Percentiles rank a stretch among this genome's conserved stretches.
These are phyloP conservation scores for Fusarium sp. DNA, from an alignment of 2,329 filamentous ascomycete species.

Conservation along the genomic window DNA sequence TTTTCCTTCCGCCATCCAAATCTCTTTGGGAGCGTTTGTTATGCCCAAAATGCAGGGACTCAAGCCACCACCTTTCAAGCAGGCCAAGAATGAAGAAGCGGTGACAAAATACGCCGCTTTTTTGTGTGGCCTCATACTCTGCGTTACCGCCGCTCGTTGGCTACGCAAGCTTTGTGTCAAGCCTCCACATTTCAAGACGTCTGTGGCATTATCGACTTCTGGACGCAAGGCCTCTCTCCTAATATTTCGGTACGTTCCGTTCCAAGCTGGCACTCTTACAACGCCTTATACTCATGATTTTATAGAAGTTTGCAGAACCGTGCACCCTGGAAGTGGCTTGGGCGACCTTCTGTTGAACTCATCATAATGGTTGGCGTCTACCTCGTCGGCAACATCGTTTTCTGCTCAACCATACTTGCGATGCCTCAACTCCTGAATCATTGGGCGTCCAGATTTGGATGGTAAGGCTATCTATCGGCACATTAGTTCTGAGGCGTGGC, in stretches of 20 bases:
- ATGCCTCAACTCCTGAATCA: neutral
- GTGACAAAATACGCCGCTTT: slow-evolving; percentile 11
- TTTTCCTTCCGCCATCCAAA: neutral
- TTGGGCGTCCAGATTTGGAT: slow-evolving; percentile 42
- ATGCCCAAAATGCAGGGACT: neutral
- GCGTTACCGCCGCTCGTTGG: neutral
- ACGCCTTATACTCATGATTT: neutral
- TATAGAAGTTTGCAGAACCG: neutral
- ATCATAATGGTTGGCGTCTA: neutral
- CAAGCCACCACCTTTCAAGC: slow-evolving; percentile 3
- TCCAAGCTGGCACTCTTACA: rapidly evolving
- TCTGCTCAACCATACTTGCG: slow-evolving; percentile 12
- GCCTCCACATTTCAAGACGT: neutral
- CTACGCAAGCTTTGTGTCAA: neutral
- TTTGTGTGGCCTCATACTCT: neutral
- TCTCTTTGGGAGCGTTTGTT: neutral
- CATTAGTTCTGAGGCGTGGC: rapidly evolving
- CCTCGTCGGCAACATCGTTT: neutral
- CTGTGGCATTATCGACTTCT: neutral
- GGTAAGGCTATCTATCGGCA: slow-evolving; percentile 20
- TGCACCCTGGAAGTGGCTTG: neutral
- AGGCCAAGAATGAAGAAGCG: slow-evolving; percentile 13
- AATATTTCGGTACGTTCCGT: neutral
- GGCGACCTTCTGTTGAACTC: neutral
- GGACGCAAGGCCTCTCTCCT: neutral